These are phyloP conservation scores for Annona cherimola DNA, from an alignment of 164 flowering plant genomes.

Conservation along the genomic window DNA sequence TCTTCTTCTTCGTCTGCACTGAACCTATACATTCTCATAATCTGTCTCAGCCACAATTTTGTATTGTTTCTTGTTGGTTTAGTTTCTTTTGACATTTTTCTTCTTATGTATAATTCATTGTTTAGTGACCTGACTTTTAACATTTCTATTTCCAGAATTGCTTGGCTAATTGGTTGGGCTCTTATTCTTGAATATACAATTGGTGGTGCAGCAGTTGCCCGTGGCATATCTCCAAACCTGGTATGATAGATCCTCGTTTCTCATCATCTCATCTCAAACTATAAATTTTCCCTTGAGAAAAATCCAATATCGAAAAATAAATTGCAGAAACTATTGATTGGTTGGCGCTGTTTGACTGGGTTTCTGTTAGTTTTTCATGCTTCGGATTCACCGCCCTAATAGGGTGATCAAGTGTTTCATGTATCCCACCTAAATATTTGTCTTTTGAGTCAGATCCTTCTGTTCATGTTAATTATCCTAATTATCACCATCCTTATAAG, in stretches of 20 bases:
- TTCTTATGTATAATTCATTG: background rate
- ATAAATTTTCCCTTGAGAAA: background rate
- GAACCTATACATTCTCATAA: background rate
- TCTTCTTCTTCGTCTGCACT: background rate
- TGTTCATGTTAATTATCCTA: too few relatives aligned
- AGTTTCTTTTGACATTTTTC: background rate
- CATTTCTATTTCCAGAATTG: slow-evolving; percentile 50
- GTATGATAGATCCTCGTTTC: slow-evolving; percentile 26
- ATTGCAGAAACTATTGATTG: too few relatives aligned
- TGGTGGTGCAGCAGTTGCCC: slow-evolving; percentile 94
- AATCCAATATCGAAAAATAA: too few relatives aligned
- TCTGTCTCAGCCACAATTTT: background rate
- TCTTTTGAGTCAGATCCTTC: background rate
- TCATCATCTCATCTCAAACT: background rate
- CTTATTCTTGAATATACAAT: slow-evolving; percentile 89
- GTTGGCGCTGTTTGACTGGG: background rate
- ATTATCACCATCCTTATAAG: too few relatives aligned
- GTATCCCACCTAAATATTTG: background rate
- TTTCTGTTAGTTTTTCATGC: background rate
- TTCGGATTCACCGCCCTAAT: background rate
- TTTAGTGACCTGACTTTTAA: slow-evolving; percentile 5
- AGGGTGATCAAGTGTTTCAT: background rate
- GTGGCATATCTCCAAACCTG: slow-evolving; percentile 96
- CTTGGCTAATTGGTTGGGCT: slow-evolving; percentile 98
- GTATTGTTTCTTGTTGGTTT: background rate